Conservation (phyloP, 1,139 yeast genomes). For the Magnusiomyces suaveolens region DNA sequence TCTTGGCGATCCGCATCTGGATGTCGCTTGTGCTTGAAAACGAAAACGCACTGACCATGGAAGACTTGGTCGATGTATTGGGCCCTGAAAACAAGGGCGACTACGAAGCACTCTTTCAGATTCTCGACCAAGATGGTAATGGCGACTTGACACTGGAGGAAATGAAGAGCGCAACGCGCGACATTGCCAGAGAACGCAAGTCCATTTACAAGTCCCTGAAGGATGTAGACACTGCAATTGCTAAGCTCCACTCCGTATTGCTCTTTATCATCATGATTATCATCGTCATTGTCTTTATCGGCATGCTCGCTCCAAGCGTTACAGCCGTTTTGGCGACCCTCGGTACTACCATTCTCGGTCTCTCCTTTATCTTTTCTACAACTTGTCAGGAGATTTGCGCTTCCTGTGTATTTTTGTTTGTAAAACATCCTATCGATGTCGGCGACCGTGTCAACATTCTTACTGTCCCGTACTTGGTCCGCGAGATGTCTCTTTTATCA, state of each 20-base stretch:
- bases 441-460: constrained; percentile 34
- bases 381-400: constrained; percentile 36
- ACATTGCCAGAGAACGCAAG: constrained; percentile 31
- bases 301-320: constrained; percentile 36
- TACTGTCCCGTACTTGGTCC: constrained; percentile 22
- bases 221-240: constrained; percentile 37
- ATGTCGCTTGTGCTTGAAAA: constrained; percentile 36
- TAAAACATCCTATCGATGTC: constrained; percentile 38
- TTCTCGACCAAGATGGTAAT: constrained; percentile 33
- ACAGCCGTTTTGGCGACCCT: constrained; percentile 36
- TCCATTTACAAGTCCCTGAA: constrained; percentile 33
- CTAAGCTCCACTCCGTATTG: constrained; percentile 33
- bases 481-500: constrained; percentile 32
- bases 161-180: constrained; percentile 29
- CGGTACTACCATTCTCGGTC: constrained; percentile 34
- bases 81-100: constrained; percentile 28
- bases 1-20: constrained; percentile 36
- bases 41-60: constrained; percentile 29
- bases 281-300: constrained; percentile 33
- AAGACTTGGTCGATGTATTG: constrained; percentile 33
- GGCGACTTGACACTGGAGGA: constrained; percentile 35
- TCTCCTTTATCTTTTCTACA: constrained; percentile 34
- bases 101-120: constrained; percentile 30
- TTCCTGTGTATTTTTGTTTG: constrained; percentile 36
- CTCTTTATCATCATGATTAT: constrained; percentile 31